These are phyloP conservation scores for Cystofilobasidium capitatum DNA, from an alignment of 768 basidiomycete genomes.

Conservation along the genomic window DNA sequence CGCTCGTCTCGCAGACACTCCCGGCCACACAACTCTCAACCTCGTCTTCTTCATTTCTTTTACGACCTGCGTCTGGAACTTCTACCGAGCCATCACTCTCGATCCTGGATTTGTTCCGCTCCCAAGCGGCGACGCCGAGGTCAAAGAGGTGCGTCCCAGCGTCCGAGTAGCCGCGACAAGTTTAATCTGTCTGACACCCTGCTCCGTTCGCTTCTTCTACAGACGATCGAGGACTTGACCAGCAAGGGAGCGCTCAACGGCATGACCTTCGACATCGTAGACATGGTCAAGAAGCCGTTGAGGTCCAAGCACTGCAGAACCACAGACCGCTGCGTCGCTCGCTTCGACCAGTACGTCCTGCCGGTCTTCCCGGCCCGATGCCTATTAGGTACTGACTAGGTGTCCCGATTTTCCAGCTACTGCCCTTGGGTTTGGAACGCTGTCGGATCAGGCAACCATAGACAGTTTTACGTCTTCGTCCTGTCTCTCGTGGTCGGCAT, in stretches of 20 bases:
- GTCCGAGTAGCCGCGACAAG: not conserved
- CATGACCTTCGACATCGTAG: slow-evolving; percentile 90
- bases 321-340: slow-evolving; percentile 78
- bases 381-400: slow-evolving; percentile 12
- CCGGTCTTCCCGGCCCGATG: not conserved
- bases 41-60: slow-evolving; percentile 62
- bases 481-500: slow-evolving; percentile 73
- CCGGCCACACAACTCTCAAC: slow-evolving; percentile 65
- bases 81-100: slow-evolving; percentile 76
- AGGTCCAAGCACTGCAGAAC: slow-evolving; percentile 91
- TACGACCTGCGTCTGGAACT: slow-evolving; percentile 71
- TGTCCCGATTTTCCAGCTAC: slow-evolving; percentile 49
- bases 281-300: slow-evolving; percentile 87
- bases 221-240: slow-evolving; percentile 87
- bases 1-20: slow-evolving; percentile 49
- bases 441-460: slow-evolving; percentile 87
- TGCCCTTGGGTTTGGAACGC: slow-evolving; percentile 99
- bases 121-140: slow-evolving; percentile 68
- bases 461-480: slow-evolving; percentile 92
- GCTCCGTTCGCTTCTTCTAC: not conserved
- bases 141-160: slow-evolving; percentile 60
- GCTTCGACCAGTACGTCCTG: slow-evolving; percentile 77
- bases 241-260: slow-evolving; percentile 82
- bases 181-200: too few species aligned
- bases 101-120: slow-evolving; percentile 83